These are phyloP conservation scores for Amylostereum chailletii DNA, from an alignment of 1,284 basidiomycete genomes.

Conservation along the genomic window DNA sequence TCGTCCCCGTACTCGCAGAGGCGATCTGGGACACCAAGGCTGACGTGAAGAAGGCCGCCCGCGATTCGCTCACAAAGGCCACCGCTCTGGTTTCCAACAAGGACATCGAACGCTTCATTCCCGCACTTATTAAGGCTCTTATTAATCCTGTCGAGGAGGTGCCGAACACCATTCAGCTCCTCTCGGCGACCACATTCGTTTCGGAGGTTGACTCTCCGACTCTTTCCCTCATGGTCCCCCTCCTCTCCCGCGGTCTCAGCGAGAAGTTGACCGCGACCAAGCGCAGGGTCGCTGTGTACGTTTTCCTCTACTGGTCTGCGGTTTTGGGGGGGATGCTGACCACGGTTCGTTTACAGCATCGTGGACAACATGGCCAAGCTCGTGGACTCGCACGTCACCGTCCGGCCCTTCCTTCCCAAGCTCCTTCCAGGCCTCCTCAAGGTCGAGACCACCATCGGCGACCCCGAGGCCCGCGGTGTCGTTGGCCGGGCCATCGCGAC, in stretches of 20 bases:
- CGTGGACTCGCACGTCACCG: conserved; percentile 90
- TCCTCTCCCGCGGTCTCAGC: conserved; percentile 90
- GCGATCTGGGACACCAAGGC: conserved; percentile 99
- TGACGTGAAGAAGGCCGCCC: conserved; percentile 98
- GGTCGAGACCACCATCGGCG: conserved; percentile 86
- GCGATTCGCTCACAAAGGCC: conserved; percentile 89
- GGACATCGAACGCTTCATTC: conserved; percentile 98
- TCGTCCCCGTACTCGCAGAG: conserved; percentile 91
- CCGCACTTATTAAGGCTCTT: conserved; percentile 93
- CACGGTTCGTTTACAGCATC: conserved; percentile 45
- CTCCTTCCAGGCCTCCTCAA: conserved; percentile 93
- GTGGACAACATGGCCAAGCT: conserved; percentile 99
- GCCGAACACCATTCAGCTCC: conserved; percentile 90
- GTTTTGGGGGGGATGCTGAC: conserved; percentile 9
- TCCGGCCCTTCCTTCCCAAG: conserved; percentile 94
- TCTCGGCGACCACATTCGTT: conserved; percentile 99
- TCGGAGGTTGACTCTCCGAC: conserved; percentile 99
- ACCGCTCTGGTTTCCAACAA: conserved; percentile 97
- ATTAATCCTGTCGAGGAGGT: conserved; percentile 99
- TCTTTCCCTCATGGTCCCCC: conserved; percentile 97
- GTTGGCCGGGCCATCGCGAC: conserved; percentile 86
- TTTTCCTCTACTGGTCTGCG: conserved; percentile 13
- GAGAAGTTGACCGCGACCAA: conserved; percentile 95
- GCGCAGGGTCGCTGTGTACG: conserved; percentile 92
- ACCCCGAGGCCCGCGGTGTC: conserved; percentile 91